phyloP scores from a whole-genome alignment of 495 filamentous ascomycete species.

The Xylaria curta region DNA sequence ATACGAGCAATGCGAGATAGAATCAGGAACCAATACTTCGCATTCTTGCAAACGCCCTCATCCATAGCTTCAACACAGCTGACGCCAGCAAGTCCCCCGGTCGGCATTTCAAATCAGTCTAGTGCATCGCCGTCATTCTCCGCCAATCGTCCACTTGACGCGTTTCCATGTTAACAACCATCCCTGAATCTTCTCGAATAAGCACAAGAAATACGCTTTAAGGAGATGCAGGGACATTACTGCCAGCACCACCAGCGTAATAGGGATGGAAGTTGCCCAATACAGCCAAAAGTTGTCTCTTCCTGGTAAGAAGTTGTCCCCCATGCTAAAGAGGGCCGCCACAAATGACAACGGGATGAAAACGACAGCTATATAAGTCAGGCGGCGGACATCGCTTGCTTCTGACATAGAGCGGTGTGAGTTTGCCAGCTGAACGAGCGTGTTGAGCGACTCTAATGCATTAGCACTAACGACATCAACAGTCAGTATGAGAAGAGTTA shows the following conservation, averaged over 20 bases:
- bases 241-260: neutral
- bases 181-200: neutral
- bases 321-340: constrained; percentile 2
- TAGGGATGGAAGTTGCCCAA: neutral
- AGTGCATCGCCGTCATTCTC: neutral
- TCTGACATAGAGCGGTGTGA: neutral
- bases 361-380: constrained; percentile 3
- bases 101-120: neutral
- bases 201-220: neutral
- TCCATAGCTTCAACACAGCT: neutral
- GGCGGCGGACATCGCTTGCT: neutral
- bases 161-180: neutral
- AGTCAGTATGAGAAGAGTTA: neutral
- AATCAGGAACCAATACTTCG: neutral
- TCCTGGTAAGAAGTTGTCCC: neutral
- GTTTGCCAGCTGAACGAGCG: neutral
- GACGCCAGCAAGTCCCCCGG: neutral
- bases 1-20: neutral
- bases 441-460: neutral
- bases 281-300: neutral
- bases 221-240: neutral
- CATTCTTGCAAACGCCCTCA: neutral
- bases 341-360: neutral
- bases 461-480: neutral
- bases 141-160: neutral